Percentiles rank a stretch among this genome's conserved stretches.
phyloP scores from a whole-genome alignment of 1,284 basidiomycete genomes.

The Fistulinella cinereoalba region DNA sequence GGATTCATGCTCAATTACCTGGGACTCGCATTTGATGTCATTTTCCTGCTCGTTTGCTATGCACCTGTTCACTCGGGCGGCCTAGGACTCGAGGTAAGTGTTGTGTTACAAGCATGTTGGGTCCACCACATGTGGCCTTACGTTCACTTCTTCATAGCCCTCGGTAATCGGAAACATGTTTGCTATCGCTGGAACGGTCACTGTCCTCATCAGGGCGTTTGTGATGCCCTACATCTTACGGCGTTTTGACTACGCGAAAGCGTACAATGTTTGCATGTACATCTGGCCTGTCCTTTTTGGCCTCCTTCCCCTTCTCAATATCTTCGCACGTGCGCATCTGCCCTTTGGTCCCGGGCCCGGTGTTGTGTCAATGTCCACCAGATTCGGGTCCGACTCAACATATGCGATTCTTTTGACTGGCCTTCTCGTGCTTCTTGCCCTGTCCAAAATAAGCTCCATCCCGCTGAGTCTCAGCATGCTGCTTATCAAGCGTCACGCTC shows the following conservation, averaged over 20 bases:
- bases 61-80: conserved; percentile 16
- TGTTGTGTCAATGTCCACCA: not conserved
- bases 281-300: conserved; percentile 18
- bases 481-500: conserved; percentile 17
- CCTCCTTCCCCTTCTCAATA: conserved; percentile 17
- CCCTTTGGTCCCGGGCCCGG: not conserved
- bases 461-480: conserved; percentile 20
- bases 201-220: conserved; percentile 14
- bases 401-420: conserved; percentile 12
- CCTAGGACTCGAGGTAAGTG: conserved; percentile 18
- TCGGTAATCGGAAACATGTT: conserved; percentile 17
- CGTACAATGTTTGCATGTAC: conserved; percentile 22
- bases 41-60: conserved; percentile 22
- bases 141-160: conserved; percentile 9
- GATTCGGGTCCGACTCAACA: too few species aligned
- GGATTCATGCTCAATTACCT: conserved; percentile 18
- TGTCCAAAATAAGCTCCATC: conserved; percentile 20
- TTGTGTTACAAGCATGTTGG: not conserved
- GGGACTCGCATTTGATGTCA: conserved; percentile 21
- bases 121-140: too few species aligned
- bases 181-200: conserved; percentile 12
- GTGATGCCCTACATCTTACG: conserved; percentile 20
- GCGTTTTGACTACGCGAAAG: conserved; percentile 18
- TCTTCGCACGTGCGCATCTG: conserved; percentile 5
- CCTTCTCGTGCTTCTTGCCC: conserved; percentile 12